Percentiles rank a stretch among this genome's conserved stretches.
These are phyloP conservation scores for Chalciporus piperatus DNA, from an alignment of 768 basidiomycete genomes.

Conservation along the genomic window DNA sequence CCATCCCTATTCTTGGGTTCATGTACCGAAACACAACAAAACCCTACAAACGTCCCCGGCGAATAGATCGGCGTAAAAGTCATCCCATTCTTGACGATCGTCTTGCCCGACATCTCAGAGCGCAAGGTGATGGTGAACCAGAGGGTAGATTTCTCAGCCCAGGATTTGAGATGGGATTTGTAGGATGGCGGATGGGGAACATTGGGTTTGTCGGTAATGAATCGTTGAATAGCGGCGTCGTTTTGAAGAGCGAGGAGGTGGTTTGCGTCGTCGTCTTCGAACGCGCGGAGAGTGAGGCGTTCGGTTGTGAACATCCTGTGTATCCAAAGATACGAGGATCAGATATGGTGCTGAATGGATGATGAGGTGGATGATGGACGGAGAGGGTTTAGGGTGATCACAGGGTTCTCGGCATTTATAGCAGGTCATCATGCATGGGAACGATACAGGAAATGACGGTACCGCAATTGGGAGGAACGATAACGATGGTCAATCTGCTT, in stretches of 20 bases:
- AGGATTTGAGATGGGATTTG: conserved; percentile 4
- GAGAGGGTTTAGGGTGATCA: not conserved
- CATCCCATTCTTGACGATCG: not conserved
- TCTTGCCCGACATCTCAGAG: too few species aligned
- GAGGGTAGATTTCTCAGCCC: conserved; percentile 6
- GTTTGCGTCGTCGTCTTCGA: conserved; percentile 7
- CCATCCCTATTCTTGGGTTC: conserved; percentile 28
- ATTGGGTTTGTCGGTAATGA: conserved; percentile 3
- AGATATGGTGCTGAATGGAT: not conserved
- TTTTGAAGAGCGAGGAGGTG: conserved; percentile 7
- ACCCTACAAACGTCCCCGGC: conserved; percentile 5
- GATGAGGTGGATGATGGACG: not conserved
- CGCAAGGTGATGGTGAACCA: conserved; percentile 5
- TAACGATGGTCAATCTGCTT: too few species aligned
- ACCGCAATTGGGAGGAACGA: too few species aligned
- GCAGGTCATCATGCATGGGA: too few species aligned
- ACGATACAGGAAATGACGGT: too few species aligned
- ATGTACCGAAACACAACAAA: conserved; percentile 12
- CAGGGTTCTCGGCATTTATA: too few species aligned
- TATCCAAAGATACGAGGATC: not conserved
- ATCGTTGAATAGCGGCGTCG: conserved; percentile 4
- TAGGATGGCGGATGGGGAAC: conserved; percentile 4
- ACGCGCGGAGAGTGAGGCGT: conserved; percentile 9
- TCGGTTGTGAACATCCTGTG: conserved; percentile 7
- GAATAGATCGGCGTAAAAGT: not conserved